Evolutionary conservation across 768 basidiomycete genomes (phyloP).

Genomic region (Lentinula lateritia): DNA sequence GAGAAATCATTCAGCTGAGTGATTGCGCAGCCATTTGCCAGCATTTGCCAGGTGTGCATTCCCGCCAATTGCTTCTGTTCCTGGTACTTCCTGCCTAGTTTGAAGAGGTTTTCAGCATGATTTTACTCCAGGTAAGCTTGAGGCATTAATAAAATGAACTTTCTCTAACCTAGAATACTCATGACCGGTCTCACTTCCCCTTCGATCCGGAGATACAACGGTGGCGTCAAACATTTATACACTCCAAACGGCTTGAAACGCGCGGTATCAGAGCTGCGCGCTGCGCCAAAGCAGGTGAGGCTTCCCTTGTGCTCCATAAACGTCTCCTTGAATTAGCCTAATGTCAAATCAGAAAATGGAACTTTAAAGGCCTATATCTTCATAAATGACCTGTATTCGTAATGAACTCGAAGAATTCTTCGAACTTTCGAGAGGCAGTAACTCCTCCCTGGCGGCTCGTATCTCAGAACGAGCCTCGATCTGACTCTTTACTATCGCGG

Average conservation of each 20-base stretch:
- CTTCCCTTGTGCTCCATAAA: not conserved
- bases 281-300: not conserved
- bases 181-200: not conserved
- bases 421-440: not conserved
- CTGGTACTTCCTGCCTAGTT: not conserved
- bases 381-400: not conserved
- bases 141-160: not conserved
- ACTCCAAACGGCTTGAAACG: not conserved
- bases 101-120: not conserved
- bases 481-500: not conserved
- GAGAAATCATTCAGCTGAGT: not conserved
- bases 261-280: not conserved
- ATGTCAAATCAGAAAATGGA: not conserved
- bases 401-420: not conserved
- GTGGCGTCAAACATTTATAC: not conserved
- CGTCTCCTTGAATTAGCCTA: not conserved
- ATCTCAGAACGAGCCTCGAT: not conserved
- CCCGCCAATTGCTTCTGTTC: not conserved
- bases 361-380: not conserved
- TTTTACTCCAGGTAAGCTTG: not conserved
- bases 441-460: not conserved
- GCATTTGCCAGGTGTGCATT: not conserved
- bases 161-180: not conserved
- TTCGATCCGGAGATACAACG: not conserved
- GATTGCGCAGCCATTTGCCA: not conserved